Conservation (phyloP, 139 green algal species). For the Spirogloea muscicola region DNA sequence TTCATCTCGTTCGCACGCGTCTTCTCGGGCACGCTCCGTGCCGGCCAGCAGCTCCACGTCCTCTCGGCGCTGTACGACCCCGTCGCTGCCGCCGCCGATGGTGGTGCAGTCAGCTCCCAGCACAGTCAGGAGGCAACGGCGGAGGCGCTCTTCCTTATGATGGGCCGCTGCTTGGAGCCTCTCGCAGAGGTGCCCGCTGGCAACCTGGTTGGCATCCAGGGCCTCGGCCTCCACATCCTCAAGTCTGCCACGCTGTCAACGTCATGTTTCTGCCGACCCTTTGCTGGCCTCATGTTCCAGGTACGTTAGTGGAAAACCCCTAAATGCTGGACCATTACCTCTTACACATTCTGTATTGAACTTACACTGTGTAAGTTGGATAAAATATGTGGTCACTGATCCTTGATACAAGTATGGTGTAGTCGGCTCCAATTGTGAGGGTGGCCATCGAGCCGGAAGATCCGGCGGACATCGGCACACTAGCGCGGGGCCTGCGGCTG, state of each 20-base stretch:
- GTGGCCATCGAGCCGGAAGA: conserved; percentile 87
- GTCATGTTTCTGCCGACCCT: conserved; percentile 62
- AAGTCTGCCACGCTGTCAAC: conserved; percentile 87
- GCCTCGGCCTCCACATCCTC: conserved; percentile 76
- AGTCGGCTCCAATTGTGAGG: conserved; percentile 76
- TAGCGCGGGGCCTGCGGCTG: conserved; percentile 80
- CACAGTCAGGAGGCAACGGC: conserved; percentile 33
- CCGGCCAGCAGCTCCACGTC: conserved; percentile 48
- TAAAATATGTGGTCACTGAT: no score
- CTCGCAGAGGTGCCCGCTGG: conserved; percentile 76
- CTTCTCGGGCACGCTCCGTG: conserved; percentile 42
- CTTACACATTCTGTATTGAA: not conserved
- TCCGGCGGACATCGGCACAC: conserved; percentile 68
- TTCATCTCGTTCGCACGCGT: conserved; percentile 50
- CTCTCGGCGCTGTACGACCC: conserved; percentile 48
- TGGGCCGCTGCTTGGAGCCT: conserved; percentile 77
- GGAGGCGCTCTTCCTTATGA: conserved; percentile 90
- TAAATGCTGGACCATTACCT: not conserved
- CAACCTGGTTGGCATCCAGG: conserved; percentile 81
- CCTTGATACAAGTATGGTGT: no score
- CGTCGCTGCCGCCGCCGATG: not conserved
- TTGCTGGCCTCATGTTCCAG: conserved; percentile 91
- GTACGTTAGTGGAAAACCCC: no score
- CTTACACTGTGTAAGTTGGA: no score
- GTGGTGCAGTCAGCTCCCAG: not conserved